Evolutionary conservation across 176 grass and related monocot genomes (phyloP), one percentile per base, ranked within the genome.

Genomic region (Oropetium thomaeum): DNA sequence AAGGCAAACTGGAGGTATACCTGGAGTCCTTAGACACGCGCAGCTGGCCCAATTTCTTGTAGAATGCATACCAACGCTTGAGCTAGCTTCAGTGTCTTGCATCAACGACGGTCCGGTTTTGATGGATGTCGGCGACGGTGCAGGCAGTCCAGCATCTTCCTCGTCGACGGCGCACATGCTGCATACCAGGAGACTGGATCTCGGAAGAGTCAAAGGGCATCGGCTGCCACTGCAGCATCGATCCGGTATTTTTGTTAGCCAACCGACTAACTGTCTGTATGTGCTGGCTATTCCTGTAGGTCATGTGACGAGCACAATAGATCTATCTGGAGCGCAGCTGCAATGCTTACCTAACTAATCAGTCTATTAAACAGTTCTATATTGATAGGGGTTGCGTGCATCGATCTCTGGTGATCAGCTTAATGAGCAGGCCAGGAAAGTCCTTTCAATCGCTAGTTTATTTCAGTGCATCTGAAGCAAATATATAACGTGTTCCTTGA

Each of bases 191-290:
- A 63, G 65, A 82, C 65, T 15, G 65, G 55, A 77, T 70, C 81
- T 62, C 30, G 26, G 19, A 43, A 65, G 72, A 55, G 79, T 87
- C 73, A 82, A 82, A 82, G 48, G 73, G 71, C 78, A 76, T 81
- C 29, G 13, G 58, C 70, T 48, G 28, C 32, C 41, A 64, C 73
- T 26, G 37, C 48, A 73, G 59, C 59, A 85, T 45, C 55, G 78
- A 86, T 86, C 78, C 78, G 30, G 58, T 81, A 77, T 81, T 81
- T 42, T 70, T 55, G 78, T 77, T 86, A 76, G 78, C 78, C 35
- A 77, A 41, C 37, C 65, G 20, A 79, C 32, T 41, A 76, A 76
- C 37, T 55, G 70, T 43, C 26, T 59, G 16, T 45, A 31, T 23
- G 8, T 19, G n/a, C 71, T 16, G 31, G 13, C 42, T 19, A 33